Conservation (phyloP, 106 monocot genomes). For the Ottelia alismoides region DNA sequence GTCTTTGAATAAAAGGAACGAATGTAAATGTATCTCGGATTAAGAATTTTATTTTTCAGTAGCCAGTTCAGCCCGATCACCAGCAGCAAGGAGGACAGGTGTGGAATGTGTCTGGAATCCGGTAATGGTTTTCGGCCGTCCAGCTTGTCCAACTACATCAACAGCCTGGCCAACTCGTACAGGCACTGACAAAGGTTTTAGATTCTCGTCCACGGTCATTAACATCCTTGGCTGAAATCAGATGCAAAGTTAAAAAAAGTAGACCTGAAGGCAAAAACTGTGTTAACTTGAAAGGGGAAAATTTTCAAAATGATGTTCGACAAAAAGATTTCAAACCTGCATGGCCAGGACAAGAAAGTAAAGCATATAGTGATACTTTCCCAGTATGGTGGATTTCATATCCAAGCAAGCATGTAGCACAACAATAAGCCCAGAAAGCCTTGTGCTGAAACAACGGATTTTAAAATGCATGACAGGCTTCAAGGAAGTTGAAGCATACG, state of each 20-base stretch:
- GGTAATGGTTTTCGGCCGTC: conserved; percentile 88
- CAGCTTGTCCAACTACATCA: conserved; percentile 94
- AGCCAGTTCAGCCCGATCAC: conserved; percentile 93
- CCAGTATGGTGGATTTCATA: conserved; percentile 75
- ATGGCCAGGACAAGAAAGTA: conserved; percentile 83
- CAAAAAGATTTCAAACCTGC: conserved; percentile 42
- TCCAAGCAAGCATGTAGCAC: conserved; percentile 86
- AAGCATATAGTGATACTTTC: conserved; percentile 93
- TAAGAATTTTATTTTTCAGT: conserved; percentile 74
- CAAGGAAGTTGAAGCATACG: no score
- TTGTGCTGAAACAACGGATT: conserved; percentile 36
- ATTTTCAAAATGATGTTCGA: background rate
- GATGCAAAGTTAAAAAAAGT: background rate
- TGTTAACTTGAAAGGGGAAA: no score
- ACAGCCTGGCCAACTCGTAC: conserved; percentile 96
- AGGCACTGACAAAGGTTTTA: conserved; percentile 80
- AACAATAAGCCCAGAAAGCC: conserved; percentile 74
- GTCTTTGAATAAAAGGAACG: background rate
- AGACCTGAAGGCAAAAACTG: no score
- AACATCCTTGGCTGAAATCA: conserved; percentile 98
- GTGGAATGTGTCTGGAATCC: conserved; percentile 97
- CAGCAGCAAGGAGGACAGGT: conserved; percentile 88
- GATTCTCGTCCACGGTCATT: conserved; percentile 90
- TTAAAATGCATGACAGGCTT: no score
- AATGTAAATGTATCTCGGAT: no score